Base-by-base conservation (phyloP, 805 yeast genomes). In the Wickerhamiella qilinensis region DNA sequence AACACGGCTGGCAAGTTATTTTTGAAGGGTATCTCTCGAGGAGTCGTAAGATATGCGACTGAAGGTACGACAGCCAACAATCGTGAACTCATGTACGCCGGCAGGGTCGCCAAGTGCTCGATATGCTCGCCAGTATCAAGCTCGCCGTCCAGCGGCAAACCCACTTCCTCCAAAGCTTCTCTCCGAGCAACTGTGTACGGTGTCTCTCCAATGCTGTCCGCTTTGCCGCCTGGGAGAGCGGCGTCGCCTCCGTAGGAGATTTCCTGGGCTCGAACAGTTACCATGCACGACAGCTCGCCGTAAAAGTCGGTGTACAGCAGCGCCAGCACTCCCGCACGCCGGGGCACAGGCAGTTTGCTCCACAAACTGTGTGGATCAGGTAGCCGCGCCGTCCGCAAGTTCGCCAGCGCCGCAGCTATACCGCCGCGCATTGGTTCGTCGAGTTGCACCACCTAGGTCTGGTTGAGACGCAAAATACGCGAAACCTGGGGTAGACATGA, bases 221-320 rank as follows among this genome's bases (percentile, higher is more conserved):
- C 85, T 52, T 78, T 82, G 7, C 96, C 97, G 2, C 97, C 97
- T 3, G 97, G 97, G 7, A 86, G 63, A 1, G 95, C 83, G 4
- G 81, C 80, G 55, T 86, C 94, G 4, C 96, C 95, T 0, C 91
- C 79, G 59, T 85, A 86, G 38, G 71, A 71, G 48, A 88, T 63
- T 28, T 67, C 63, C 35, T 78, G 64, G 2, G 93, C 75, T 44
- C 97, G 59, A 48, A 79, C 75, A 1, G 96, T 86, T 37, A 86
- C 58, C 3, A 86, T 63, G 24, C 83, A 93, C 33, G 88, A 58
- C 16, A 85, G 57, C 46, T 84, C 93, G 4, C 93, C 93, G 7
- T 39, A 38, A 19, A 36, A 38, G 8, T 91, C 40, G 11, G 18
- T 3, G 35, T 42, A 42, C 4, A 42, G 36, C n/a, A 39, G 11